phyloP scores from a whole-genome alignment of 148 eudicot species.

The Chenopodium suecicum region DNA sequence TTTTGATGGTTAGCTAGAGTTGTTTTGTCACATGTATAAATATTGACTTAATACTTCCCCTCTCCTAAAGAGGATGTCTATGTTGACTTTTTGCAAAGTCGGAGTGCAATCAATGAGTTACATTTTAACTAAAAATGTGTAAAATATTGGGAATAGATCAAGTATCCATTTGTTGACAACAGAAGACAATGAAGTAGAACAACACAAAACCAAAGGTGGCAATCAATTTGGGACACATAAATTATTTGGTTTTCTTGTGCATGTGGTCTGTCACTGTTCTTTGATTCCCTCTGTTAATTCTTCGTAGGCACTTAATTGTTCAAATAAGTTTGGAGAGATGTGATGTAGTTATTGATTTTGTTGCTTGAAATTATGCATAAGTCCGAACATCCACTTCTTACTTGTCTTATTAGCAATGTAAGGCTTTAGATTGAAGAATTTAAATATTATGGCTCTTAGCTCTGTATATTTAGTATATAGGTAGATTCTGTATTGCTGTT shows the following conservation, averaged over 20 bases:
- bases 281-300: too few species aligned
- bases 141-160: neutral
- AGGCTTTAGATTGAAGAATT: too few species aligned
- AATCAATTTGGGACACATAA: neutral
- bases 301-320: neutral
- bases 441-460: neutral
- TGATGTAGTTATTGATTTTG: neutral
- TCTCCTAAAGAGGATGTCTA: neutral
- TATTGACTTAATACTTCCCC: neutral
- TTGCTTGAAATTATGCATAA: neutral
- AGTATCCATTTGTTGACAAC: neutral
- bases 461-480: neutral
- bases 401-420: neutral
- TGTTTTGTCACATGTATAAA: neutral
- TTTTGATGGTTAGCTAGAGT: neutral
- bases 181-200: neutral
- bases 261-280: neutral
- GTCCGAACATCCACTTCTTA: too few species aligned
- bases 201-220: neutral
- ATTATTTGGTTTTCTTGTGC: neutral
- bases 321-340: neutral
- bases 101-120: neutral
- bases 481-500: neutral
- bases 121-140: neutral
- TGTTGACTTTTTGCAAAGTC: neutral